Evolutionary conservation across 495 filamentous ascomycete genomes (phyloP).

Genomic region (Penicillium odoratum): DNA sequence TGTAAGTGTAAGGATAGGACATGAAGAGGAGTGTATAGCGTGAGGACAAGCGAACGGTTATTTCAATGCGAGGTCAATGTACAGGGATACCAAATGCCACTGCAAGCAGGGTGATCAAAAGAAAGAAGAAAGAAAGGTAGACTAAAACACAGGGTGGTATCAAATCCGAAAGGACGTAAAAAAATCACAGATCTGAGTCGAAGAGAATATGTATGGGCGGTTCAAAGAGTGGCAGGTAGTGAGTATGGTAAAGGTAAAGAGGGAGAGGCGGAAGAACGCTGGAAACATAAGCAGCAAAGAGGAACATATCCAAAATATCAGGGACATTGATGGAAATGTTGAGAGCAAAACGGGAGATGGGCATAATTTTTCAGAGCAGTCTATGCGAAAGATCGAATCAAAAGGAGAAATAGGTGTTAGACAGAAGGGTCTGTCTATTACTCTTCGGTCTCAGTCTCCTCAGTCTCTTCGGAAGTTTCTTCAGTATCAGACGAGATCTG

Average conservation of each 20-base stretch:
- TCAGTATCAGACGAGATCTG: slow-evolving; percentile 26
- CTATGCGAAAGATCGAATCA: slow-evolving; percentile 14
- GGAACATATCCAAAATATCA: background rate
- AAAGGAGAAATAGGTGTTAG: slow-evolving; percentile 4
- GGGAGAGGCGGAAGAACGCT: slow-evolving; percentile 8
- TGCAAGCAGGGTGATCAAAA: background rate
- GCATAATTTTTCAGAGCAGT: slow-evolving; percentile 13
- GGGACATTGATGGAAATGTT: background rate
- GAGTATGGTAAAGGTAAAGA: background rate
- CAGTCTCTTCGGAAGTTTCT: slow-evolving; percentile 7
- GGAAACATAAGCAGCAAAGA: slow-evolving; percentile 10
- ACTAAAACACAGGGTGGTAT: slow-evolving; percentile 28
- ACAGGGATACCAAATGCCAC: slow-evolving; percentile 14
- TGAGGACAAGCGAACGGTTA: slow-evolving; percentile 8
- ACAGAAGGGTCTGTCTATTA: background rate
- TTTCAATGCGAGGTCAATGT: slow-evolving; percentile 15
- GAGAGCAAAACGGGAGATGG: slow-evolving; percentile 5
- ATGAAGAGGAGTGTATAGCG: slow-evolving; percentile 4
- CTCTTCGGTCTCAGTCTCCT: background rate
- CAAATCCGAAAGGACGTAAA: slow-evolving; percentile 32
- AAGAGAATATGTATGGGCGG: slow-evolving; percentile 20
- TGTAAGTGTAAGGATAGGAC: slow-evolving; percentile 25
- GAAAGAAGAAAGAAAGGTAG: slow-evolving; percentile 1
- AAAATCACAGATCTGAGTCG: slow-evolving; percentile 23
- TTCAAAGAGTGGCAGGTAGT: slow-evolving; percentile 12